These are phyloP conservation scores for Olyra latifolia DNA, from an alignment of 176 grass and related monocot species.

Conservation along the genomic window DNA sequence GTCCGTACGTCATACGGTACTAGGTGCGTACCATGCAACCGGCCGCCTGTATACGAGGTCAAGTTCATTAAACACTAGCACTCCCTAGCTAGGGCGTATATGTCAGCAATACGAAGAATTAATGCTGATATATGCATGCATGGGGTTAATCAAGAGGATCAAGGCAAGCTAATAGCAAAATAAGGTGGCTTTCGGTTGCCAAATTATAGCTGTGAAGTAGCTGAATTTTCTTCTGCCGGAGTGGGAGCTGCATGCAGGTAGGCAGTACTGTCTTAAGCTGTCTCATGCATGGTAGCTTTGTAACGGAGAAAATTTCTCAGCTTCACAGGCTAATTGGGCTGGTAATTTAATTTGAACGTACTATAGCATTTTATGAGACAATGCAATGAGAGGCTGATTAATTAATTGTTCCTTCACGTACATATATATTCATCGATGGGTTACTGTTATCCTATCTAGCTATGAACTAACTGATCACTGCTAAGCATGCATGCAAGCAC, in stretches of 20 bases:
- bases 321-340: slow-evolving; percentile 61
- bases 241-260: neutral
- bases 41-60: neutral
- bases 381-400: slow-evolving; percentile 4
- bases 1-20: neutral
- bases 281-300: slow-evolving; percentile 25
- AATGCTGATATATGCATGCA: neutral
- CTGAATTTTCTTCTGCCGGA: slow-evolving; percentile 79
- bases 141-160: neutral
- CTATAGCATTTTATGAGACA: slow-evolving; percentile 14
- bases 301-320: slow-evolving; percentile 78
- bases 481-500: neutral
- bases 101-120: neutral
- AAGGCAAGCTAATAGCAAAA: neutral
- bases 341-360: slow-evolving; percentile 16
- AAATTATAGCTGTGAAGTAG: slow-evolving; percentile 67
- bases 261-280: neutral
- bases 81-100: too few relatives aligned
- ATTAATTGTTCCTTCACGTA: neutral
- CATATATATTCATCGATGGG: neutral
- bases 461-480: neutral
- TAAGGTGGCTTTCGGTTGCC: slow-evolving; percentile 27
- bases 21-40: neutral
- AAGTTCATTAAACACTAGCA: neutral
- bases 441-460: neutral